Base-by-base conservation (phyloP, 805 yeast species). In the Nematodospora valgi region DNA sequence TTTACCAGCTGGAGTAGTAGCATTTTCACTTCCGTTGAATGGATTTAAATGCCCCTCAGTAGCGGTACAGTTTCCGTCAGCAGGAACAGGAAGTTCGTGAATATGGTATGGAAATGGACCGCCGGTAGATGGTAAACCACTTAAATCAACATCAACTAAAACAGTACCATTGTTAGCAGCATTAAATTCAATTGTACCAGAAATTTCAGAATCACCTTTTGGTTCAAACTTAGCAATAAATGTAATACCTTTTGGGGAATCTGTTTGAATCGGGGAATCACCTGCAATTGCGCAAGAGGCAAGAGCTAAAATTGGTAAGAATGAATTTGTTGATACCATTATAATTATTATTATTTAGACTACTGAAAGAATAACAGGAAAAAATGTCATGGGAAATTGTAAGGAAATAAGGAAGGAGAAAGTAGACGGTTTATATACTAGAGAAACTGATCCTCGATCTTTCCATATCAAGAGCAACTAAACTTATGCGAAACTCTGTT, bases 31-130 rank as follows among this genome's bases (percentile, higher is more conserved):
- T 19, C 70, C 72, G 37, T 50, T 45, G 53, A 51, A 65, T 12
- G 72, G 71, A 47, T 66, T 57, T 41, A 66, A 59, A 50, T 60
- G 66, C 17, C 38, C 53, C 27, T 37, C 38, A 11, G 72, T 62
- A 27, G 56, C 69, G n/a, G 55, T 47, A 44, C 70, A 65, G 36
- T 58, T 53, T 10, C 67, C 70, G 34, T 58, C 48, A 5, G 56
- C 24, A 9, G 71, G 70, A 23, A 66, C 68, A 10, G 65, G 57
- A 22, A 39, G 34, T 34, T 56, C 49, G 46, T 66, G 70, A 38
- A 66, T 52, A 44, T 63, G 69, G 56, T 66, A 66, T 24, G 50
- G 37, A 55, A 63, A 66, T 18, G 69, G 68, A 12, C 68, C 69
- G 16, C 67, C 67, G 3, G 41, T 19, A 11, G 41, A 22, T 8